These are phyloP conservation scores for Apiospora pterosperma DNA, from an alignment of 2,329 filamentous ascomycete genomes.

Conservation along the genomic window DNA sequence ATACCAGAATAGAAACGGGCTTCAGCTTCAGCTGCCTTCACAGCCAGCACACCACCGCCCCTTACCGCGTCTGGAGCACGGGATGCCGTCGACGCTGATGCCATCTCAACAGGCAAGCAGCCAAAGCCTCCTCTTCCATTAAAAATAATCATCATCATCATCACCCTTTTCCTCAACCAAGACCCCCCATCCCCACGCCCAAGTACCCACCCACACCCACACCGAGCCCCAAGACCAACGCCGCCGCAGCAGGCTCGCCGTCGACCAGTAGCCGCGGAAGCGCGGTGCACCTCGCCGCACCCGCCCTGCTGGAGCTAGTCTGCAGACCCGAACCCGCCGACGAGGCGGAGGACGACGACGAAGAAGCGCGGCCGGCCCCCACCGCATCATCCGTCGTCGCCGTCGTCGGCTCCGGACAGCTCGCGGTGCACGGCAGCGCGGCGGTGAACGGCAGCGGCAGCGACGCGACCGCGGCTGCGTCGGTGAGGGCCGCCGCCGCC, in stretches of 20 bases:
- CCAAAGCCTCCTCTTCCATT: neutral
- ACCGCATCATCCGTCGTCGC: conserved; percentile 16
- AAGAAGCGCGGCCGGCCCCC: neutral
- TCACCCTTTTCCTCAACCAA: neutral
- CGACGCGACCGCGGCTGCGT: neutral
- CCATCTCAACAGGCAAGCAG: neutral
- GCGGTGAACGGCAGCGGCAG: conserved; percentile 32
- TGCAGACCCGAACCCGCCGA: too few species aligned
- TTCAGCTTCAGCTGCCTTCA: neutral
- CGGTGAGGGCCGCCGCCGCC: conserved; percentile 15
- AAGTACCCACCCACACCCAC: neutral
- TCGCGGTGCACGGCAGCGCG: conserved; percentile 37
- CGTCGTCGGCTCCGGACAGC: conserved; percentile 33
- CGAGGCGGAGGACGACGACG: neutral
- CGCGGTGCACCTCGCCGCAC: neutral
- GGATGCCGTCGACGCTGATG: too few species aligned
- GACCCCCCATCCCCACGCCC: neutral
- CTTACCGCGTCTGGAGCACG: too few species aligned
- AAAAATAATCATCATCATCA: neutral
- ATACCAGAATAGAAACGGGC: neutral
- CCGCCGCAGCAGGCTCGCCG: neutral
- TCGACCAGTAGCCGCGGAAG: neutral
- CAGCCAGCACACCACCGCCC: too few species aligned
- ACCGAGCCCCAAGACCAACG: neutral
- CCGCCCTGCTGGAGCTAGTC: neutral